A percentile compares a stretch with the other conserved stretches of the same genome.
Evolutionary conservation across 257 asterid species (phyloP).

Genomic region (Coffea canephora): DNA sequence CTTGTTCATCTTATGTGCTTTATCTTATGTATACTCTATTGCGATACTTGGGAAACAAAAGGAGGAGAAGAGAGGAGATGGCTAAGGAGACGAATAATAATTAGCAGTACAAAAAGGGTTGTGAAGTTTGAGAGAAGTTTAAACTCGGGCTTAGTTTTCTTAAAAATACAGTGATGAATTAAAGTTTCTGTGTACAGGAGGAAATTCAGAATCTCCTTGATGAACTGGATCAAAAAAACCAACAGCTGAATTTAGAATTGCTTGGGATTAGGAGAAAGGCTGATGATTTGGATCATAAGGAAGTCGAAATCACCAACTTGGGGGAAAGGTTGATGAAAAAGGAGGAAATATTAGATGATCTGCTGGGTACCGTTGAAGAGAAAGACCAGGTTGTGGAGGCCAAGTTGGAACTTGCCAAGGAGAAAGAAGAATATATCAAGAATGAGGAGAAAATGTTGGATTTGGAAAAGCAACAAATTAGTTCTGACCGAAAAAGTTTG

Average conservation of each 20-base stretch:
- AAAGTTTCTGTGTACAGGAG: conserved; percentile 41
- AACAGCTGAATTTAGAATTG: conserved; percentile 55
- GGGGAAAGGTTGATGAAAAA: conserved; percentile 62
- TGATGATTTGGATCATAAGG: conserved; percentile 47
- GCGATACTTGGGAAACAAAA: no score
- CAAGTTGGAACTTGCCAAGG: conserved; percentile 54
- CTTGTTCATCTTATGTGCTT: no score
- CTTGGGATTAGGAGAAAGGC: conserved; percentile 46
- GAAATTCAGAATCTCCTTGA: conserved; percentile 73
- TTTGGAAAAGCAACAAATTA: conserved; percentile 35
- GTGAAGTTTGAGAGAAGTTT: not conserved
- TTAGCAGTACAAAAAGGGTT: not conserved
- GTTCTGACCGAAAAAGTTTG: conserved; percentile 49
- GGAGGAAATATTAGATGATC: conserved; percentile 57
- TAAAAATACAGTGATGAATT: not conserved
- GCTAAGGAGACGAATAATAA: no score
- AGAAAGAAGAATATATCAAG: conserved; percentile 58
- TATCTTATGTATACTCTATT: no score
- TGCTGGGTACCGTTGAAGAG: conserved; percentile 59
- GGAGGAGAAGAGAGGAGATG: no score
- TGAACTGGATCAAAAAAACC: conserved; percentile 48
- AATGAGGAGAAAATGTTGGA: conserved; percentile 49
- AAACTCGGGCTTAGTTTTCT: not conserved
- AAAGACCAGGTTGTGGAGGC: conserved; percentile 58
- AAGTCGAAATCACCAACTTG: conserved; percentile 49